Percentiles rank a stretch among this genome's conserved stretches.
phyloP scores from a whole-genome alignment of 108 stramenopile species.

The Fistulifera solaris region DNA sequence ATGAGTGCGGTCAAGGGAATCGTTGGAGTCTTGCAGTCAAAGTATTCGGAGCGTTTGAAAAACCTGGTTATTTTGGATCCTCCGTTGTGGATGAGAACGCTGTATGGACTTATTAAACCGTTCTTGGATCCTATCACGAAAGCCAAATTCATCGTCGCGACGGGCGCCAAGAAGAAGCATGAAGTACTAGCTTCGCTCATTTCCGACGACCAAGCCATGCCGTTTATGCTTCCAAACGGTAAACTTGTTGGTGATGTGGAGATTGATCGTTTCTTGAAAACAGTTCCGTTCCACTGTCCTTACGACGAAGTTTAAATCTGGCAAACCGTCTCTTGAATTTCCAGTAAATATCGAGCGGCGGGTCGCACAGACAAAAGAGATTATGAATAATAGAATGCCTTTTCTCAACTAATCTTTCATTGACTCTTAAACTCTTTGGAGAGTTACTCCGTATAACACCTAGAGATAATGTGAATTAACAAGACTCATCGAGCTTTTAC shows the following conservation, averaged over 20 bases:
- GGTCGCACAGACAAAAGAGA: no score
- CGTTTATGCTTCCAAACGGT: conserved; percentile 13
- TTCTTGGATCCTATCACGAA: conserved; percentile 17
- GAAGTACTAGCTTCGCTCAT: conserved; percentile 7
- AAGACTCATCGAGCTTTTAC: no score
- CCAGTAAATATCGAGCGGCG: no score
- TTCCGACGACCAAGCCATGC: conserved; percentile 7
- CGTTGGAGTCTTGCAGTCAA: conserved; percentile 13
- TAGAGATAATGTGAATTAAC: no score
- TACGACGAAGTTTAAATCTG: conserved; percentile 14
- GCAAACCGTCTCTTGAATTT: no score
- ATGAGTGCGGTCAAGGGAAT: conserved; percentile 11
- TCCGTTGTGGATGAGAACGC: conserved; percentile 19
- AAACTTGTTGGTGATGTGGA: conserved; percentile 11
- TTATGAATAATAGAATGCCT: no score
- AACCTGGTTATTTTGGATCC: conserved; percentile 22
- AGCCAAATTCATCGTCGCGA: conserved; percentile 15
- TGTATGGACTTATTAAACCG: conserved; percentile 16
- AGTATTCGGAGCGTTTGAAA: conserved; percentile 30
- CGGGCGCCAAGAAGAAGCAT: conserved; percentile 7
- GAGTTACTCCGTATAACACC: no score
- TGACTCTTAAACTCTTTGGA: no score
- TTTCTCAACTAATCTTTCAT: no score
- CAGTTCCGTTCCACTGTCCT: conserved; percentile 24
- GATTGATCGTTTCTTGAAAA: conserved; percentile 13